Conservation (phyloP, 257 asterid species). For the Apocynum venetum region DNA sequence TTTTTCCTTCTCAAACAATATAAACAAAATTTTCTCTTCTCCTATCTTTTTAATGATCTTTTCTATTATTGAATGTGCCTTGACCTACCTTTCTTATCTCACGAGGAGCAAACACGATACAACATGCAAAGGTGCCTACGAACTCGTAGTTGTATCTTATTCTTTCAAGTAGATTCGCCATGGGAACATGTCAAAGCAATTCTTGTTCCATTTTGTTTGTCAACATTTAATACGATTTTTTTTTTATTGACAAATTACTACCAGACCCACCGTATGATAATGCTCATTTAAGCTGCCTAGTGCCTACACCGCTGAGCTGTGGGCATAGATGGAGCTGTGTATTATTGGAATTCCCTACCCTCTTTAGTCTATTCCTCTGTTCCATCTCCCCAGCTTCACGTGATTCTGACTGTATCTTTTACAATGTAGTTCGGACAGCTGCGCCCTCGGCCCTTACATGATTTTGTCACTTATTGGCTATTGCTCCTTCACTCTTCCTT, state of each 20-base stretch:
- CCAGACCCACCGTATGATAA: no score
- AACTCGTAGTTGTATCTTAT: neutral
- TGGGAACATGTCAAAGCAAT: neutral
- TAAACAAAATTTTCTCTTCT: no score
- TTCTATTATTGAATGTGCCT: no score
- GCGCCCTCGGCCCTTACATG: slow-evolving; percentile 24
- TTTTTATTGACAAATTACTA: no score
- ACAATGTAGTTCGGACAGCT: slow-evolving; percentile 31
- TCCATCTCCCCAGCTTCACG: slow-evolving; percentile 41
- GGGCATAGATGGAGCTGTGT: neutral
- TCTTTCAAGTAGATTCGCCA: neutral
- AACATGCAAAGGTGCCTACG: neutral
- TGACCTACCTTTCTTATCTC: neutral
- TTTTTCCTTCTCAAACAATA: no score
- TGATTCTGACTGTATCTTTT: slow-evolving; percentile 43
- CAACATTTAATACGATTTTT: neutral
- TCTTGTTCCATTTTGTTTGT: neutral
- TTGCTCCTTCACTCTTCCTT: neutral
- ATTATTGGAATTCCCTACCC: slow-evolving; percentile 27
- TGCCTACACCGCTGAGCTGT: no score
- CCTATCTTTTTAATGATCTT: no score
- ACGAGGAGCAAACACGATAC: neutral
- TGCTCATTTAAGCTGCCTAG: neutral
- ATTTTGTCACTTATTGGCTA: slow-evolving; percentile 25
- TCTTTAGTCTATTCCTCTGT: slow-evolving; percentile 17